Evolutionary conservation across 129 eudicot species (phyloP).

Genomic region (Rutidosis leptorrhynchoides): DNA sequence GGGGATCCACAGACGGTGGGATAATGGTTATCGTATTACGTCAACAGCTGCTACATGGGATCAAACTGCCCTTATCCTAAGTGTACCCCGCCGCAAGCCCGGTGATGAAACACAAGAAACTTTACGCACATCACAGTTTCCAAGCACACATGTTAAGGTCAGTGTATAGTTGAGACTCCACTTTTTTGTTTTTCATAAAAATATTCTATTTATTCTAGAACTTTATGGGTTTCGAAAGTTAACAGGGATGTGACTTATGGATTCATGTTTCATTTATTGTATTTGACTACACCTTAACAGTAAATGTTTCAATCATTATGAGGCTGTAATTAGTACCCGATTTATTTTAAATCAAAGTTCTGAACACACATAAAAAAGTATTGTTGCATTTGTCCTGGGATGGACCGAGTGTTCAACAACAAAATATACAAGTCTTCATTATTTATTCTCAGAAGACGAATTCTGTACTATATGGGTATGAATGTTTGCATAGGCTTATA

Average conservation of each 20-base stretch:
- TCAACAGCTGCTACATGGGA: conserved; percentile 72
- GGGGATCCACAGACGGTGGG: conserved; percentile 82
- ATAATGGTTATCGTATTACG: conserved; percentile 64
- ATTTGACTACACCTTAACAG: too few species aligned
- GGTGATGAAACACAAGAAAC: conserved; percentile 83
- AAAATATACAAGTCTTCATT: neutral
- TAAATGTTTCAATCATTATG: neutral
- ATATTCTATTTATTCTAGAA: neutral
- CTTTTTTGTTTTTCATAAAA: neutral
- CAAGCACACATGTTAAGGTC: conserved; percentile 86
- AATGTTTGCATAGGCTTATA: neutral
- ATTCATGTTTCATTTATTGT: neutral
- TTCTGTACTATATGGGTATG: neutral
- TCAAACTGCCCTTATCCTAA: conserved; percentile 72
- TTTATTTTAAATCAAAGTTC: neutral
- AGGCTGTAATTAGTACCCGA: neutral
- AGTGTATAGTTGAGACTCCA: neutral
- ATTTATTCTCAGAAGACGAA: neutral
- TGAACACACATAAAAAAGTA: neutral
- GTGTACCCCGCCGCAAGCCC: conserved; percentile 66
- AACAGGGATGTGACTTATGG: neutral
- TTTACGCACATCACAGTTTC: conserved; percentile 73
- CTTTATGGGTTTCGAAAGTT: neutral
- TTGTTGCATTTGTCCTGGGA: neutral
- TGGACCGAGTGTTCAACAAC: neutral